These are phyloP conservation scores for Blumeria graminis DNA, from an alignment of 2,329 filamentous ascomycete genomes.

Conservation along the genomic window DNA sequence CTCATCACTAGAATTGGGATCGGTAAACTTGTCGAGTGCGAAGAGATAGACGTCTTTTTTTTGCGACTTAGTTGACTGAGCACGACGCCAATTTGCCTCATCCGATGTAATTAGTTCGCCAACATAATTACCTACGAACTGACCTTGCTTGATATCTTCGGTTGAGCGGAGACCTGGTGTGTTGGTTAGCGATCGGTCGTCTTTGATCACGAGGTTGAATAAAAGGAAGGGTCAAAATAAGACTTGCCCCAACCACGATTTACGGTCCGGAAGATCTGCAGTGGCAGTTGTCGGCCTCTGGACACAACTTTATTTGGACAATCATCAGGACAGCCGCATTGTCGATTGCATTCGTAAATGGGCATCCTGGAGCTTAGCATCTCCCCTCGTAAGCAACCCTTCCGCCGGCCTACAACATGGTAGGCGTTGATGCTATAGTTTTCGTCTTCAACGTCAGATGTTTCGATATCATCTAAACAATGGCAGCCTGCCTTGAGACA, in stretches of 20 bases:
- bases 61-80: constrained; percentile 26
- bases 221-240: not conserved
- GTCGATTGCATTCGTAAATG: constrained; percentile 60
- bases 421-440: constrained; percentile 24
- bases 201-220: not conserved
- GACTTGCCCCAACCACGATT: constrained; percentile 53
- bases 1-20: constrained; percentile 29
- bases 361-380: constrained; percentile 30
- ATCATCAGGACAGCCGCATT: constrained; percentile 35
- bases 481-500: constrained; percentile 45
- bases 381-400: constrained; percentile 26
- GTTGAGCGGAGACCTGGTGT: constrained; percentile 35
- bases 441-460: constrained; percentile 21
- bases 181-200: not conserved
- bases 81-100: constrained; percentile 42
- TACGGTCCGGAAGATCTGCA: constrained; percentile 54
- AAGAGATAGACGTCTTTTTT: constrained; percentile 63
- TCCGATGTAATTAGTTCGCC: constrained; percentile 41
- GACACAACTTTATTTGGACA: constrained; percentile 62
- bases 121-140: constrained; percentile 61
- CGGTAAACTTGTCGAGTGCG: constrained; percentile 55
- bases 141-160: constrained; percentile 39
- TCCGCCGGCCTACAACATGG: constrained; percentile 26
- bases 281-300: constrained; percentile 40
- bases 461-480: constrained; percentile 33